Conservation (phyloP, 257 asterid species). For the Solanum tarijense region DNA sequence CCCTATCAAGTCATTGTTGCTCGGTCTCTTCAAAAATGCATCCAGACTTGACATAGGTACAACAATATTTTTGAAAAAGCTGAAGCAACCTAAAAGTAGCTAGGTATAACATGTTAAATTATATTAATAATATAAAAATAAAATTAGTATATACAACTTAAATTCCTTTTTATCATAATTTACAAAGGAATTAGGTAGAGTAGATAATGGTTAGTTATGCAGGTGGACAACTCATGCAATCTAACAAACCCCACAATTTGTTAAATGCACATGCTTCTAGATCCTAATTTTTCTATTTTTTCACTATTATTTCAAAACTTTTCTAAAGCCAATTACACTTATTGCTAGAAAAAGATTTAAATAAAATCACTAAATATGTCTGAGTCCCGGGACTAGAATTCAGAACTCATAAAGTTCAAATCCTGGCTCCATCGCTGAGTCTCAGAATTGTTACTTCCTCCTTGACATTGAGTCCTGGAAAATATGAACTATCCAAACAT, state of each 20-base stretch:
- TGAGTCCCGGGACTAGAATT: not conserved
- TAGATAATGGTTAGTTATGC: not conserved
- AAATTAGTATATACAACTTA: not conserved
- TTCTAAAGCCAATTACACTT: not conserved
- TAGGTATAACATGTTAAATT: not conserved
- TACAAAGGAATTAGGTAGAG: not conserved
- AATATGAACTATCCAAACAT: not conserved
- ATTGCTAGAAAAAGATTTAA: not conserved
- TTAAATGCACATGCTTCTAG: not conserved
- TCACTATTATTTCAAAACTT: not conserved
- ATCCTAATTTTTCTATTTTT: not conserved
- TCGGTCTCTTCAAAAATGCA: not conserved
- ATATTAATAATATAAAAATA: not conserved
- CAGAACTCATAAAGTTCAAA: not conserved
- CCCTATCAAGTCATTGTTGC: not conserved
- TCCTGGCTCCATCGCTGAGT: not conserved
- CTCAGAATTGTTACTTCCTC: not conserved
- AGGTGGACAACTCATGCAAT: not conserved
- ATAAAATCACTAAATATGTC: not conserved
- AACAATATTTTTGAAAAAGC: not conserved
- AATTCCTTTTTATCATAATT: not conserved
- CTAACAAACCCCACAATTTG: not conserved
- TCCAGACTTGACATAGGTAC: accelerated
- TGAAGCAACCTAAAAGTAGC: not conserved
- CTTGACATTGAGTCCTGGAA: not conserved